phyloP scores from a whole-genome alignment of 2,329 filamentous ascomycete genomes.

The Gliomastix tumulicola region DNA sequence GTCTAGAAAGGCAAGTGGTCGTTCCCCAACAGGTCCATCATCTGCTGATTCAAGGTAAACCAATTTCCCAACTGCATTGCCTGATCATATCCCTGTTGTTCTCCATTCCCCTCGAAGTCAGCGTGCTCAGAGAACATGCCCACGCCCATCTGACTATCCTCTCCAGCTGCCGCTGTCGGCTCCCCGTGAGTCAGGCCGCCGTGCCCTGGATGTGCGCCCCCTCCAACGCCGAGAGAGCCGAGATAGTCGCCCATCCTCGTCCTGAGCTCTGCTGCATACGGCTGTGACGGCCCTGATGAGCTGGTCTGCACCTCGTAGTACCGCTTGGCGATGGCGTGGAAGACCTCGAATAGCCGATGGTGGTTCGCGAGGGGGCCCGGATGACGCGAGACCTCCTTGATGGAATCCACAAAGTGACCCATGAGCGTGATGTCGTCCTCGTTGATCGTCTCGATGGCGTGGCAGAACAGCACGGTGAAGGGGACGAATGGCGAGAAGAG shows the following conservation, averaged over 20 bases:
- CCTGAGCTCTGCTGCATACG: background rate
- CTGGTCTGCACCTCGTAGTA: constrained; percentile 1
- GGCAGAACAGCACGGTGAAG: constrained; percentile 16
- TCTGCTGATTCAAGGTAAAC: background rate
- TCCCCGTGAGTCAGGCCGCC: background rate
- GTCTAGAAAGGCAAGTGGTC: no score
- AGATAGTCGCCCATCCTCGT: background rate
- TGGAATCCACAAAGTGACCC: background rate
- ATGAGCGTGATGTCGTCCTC: background rate
- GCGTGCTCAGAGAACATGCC: background rate
- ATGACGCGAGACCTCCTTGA: background rate
- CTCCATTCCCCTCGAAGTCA: background rate
- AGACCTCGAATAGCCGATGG: constrained; percentile 2
- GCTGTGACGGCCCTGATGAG: constrained; percentile 16
- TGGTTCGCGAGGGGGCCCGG: background rate
- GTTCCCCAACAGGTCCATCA: background rate
- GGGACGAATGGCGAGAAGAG: constrained; percentile 10
- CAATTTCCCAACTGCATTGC: background rate
- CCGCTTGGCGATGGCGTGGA: constrained; percentile 1
- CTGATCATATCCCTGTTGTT: background rate
- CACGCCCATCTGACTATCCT: no score
- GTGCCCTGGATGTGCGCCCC: background rate
- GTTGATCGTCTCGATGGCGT: constrained; percentile 25
- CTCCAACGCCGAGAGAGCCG: background rate
- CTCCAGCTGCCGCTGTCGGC: no score